phyloP scores from a whole-genome alignment of 2,329 filamentous ascomycete species.

The Plectosphaerella cucumerina region DNA sequence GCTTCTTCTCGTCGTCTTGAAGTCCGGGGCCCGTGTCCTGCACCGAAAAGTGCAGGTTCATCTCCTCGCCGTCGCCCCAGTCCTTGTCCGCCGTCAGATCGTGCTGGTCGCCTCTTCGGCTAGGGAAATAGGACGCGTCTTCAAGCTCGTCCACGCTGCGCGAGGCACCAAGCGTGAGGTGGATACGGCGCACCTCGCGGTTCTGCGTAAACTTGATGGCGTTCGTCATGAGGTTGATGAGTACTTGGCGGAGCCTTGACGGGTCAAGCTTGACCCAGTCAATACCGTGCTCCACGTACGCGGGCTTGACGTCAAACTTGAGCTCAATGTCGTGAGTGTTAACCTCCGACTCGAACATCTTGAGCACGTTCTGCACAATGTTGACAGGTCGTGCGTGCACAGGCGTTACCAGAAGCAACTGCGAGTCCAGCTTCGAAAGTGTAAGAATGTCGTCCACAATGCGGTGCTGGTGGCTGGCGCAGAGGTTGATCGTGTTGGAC shows the following conservation, averaged over 20 bases:
- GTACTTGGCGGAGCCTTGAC: slow-evolving; percentile 66
- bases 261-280: slow-evolving; percentile 75
- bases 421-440: slow-evolving; percentile 66
- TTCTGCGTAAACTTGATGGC: slow-evolving; percentile 63
- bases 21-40: slow-evolving; percentile 68
- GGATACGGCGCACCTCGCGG: slow-evolving; percentile 55
- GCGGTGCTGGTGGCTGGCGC: slow-evolving; percentile 73
- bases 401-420: slow-evolving; percentile 65
- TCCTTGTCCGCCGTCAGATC: slow-evolving; percentile 52
- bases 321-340: slow-evolving; percentile 68
- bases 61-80: slow-evolving; percentile 67
- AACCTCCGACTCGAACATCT: slow-evolving; percentile 77
- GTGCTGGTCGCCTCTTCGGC: slow-evolving; percentile 33
- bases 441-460: slow-evolving; percentile 67
- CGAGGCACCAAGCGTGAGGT: slow-evolving; percentile 62
- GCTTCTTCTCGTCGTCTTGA: slow-evolving; percentile 59
- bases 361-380: slow-evolving; percentile 64
- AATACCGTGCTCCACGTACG: slow-evolving; percentile 59
- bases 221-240: slow-evolving; percentile 72
- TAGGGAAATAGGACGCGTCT: slow-evolving; percentile 42
- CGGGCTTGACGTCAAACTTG: slow-evolving; percentile 63
- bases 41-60: slow-evolving; percentile 70
- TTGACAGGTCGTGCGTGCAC: slow-evolving; percentile 65
- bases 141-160: slow-evolving; percentile 39
- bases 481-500: slow-evolving; percentile 76